Evolutionary conservation across 1,284 basidiomycete genomes (phyloP).

Genomic region (Tilletia setariae): DNA sequence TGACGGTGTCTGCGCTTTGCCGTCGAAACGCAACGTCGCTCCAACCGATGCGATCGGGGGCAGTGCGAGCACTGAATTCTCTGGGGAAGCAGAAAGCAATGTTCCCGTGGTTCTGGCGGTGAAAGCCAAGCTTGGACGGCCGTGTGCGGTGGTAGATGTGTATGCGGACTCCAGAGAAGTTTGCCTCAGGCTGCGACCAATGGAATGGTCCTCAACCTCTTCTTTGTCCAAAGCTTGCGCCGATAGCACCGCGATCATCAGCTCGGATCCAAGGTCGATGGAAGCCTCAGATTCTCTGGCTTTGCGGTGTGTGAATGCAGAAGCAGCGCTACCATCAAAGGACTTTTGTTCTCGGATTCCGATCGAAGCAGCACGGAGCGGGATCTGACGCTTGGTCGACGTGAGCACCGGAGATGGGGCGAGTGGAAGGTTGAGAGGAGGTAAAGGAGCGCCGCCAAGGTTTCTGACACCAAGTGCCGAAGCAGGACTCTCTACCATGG

Average conservation of each 20-base stretch:
- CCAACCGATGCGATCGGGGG: not conserved
- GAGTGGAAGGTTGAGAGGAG: not conserved
- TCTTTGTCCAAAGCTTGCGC: constrained; percentile 8
- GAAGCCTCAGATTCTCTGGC: not conserved
- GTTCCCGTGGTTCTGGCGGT: not conserved
- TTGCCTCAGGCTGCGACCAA: not conserved
- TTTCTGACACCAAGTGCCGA: not conserved
- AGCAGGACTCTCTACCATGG: not conserved
- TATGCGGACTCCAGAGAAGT: not conserved
- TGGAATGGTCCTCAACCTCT: not conserved
- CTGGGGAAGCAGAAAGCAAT: not conserved
- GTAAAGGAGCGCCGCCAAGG: not conserved
- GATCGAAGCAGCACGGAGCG: too few species aligned
- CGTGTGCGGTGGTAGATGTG: not conserved
- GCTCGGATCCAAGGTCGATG: not conserved
- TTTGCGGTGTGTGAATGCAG: not conserved
- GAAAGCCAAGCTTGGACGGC: constrained; percentile 1
- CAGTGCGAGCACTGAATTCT: not conserved
- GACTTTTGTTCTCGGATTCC: too few species aligned
- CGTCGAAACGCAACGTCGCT: not conserved
- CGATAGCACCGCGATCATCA: constrained; percentile 8
- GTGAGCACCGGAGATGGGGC: not conserved
- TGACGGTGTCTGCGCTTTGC: not conserved
- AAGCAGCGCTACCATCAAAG: not conserved
- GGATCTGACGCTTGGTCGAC: not conserved